Percentiles rank a stretch among this genome's conserved stretches.
Conservation (phyloP, 768 basidiomycete species). For the Panaeolus cyanescens region DNA sequence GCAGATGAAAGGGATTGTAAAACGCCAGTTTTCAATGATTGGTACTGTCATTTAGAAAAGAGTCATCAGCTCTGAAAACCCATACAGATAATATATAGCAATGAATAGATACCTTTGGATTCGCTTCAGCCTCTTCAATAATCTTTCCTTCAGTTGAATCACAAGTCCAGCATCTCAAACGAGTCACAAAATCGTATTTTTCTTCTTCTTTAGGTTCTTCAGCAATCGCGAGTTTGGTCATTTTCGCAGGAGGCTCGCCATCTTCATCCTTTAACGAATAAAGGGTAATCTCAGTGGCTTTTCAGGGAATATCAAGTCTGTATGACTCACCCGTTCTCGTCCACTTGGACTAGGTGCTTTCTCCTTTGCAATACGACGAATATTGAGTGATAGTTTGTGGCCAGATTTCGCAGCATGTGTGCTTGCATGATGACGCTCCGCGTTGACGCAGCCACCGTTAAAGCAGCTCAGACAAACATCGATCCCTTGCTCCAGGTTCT, state of each 20-base stretch:
- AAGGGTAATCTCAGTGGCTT: neutral
- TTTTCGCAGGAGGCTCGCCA: slow-evolving; percentile 85
- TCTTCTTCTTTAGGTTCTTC: slow-evolving; percentile 85
- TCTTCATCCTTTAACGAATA: slow-evolving; percentile 56
- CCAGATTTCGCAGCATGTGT: slow-evolving; percentile 72
- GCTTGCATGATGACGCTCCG: slow-evolving; percentile 67
- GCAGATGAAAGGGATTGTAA: slow-evolving; percentile 86
- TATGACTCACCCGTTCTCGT: slow-evolving; percentile 6
- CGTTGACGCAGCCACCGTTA: slow-evolving; percentile 84
- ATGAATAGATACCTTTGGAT: slow-evolving; percentile 32
- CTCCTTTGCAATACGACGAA: slow-evolving; percentile 73
- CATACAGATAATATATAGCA: neutral
- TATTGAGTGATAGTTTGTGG: slow-evolving; percentile 78
- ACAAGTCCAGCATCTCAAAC: slow-evolving; percentile 79
- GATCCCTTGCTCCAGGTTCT: slow-evolving; percentile 47
- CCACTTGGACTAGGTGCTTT: slow-evolving; percentile 62
- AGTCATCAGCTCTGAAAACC: neutral
- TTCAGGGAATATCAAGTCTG: neutral
- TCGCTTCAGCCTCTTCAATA: slow-evolving; percentile 38
- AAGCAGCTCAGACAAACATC: slow-evolving; percentile 93
- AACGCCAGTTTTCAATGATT: slow-evolving; percentile 61
- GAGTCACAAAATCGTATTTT: slow-evolving; percentile 70
- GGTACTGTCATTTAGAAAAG: slow-evolving; percentile 40
- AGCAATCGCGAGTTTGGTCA: slow-evolving; percentile 84
- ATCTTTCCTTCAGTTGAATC: slow-evolving; percentile 50